phyloP scores from a whole-genome alignment of 345 rosid genomes.

The Eucalyptus brandiana region DNA sequence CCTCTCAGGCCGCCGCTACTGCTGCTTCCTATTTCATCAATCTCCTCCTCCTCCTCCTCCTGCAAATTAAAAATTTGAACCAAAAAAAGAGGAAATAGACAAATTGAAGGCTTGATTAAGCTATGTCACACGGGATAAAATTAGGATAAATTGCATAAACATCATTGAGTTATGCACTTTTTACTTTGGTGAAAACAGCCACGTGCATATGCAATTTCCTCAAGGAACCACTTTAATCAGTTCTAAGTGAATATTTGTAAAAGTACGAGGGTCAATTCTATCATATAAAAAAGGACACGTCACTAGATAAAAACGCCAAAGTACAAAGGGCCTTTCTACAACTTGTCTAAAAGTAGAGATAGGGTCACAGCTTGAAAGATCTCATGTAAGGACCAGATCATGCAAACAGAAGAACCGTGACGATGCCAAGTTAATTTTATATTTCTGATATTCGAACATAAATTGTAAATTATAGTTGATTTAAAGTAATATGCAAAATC shows the following conservation, averaged over 20 bases:
- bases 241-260: not conserved
- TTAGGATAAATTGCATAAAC: not conserved
- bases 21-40: not conserved
- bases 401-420: not conserved
- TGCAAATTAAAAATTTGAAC: not conserved
- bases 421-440: not conserved
- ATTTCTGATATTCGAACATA: not conserved
- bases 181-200: not conserved
- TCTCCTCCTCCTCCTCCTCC: not conserved
- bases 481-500: not conserved
- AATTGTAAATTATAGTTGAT: not conserved
- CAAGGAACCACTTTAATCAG: not conserved
- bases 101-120: not conserved
- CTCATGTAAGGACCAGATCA: not conserved
- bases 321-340: not conserved
- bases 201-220: not conserved
- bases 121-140: not conserved
- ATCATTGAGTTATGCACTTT: not conserved
- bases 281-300: not conserved
- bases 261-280: not conserved
- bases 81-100: not conserved
- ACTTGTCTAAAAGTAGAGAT: not conserved
- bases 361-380: not conserved
- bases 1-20: not conserved
- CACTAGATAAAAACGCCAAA: not conserved